Conservation (phyloP, 1,139 yeast genomes). For the Magnusiomyces magnusii region DNA sequence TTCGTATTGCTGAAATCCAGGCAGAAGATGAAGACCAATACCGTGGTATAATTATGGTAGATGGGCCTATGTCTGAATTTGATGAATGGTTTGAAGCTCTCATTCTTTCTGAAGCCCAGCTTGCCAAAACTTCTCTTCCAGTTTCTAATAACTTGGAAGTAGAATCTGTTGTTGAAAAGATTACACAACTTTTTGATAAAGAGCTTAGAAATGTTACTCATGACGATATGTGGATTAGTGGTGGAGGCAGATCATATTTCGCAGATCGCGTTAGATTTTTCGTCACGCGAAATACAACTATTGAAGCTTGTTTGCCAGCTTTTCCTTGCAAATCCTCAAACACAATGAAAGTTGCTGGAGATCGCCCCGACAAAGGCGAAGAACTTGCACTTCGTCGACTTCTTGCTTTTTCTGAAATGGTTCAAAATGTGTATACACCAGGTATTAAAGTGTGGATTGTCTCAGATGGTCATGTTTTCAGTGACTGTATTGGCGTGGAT, state of each 20-base stretch:
- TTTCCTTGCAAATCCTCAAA: conserved; percentile 18
- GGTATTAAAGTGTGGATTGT: conserved; percentile 17
- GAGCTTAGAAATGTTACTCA: conserved; percentile 16
- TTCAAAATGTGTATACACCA: conserved; percentile 12
- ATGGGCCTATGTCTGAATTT: conserved; percentile 8
- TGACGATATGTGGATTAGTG: conserved; percentile 13
- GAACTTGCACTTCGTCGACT: conserved; percentile 15
- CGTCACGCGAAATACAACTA: conserved; percentile 8
- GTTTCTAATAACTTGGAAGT: neutral
- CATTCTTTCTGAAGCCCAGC: conserved; percentile 8
- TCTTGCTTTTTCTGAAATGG: conserved; percentile 9
- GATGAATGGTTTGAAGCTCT: conserved; percentile 17
- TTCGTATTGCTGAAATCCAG: conserved; percentile 12
- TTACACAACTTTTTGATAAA: conserved; percentile 8
- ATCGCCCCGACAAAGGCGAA: conserved; percentile 16
- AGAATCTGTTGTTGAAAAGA: neutral
- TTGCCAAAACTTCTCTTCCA: neutral
- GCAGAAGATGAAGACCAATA: conserved; percentile 9
- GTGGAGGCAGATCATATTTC: conserved; percentile 13
- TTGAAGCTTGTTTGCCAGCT: conserved; percentile 17
- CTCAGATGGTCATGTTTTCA: conserved; percentile 17
- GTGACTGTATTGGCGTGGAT: conserved; percentile 18
- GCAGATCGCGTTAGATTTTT: conserved; percentile 11
- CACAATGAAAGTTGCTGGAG: conserved; percentile 14
- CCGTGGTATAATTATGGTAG: conserved; percentile 14